Percentiles rank a stretch among this genome's conserved stretches.
Conservation (phyloP, 495 filamentous ascomycete species). For the Penicillium pulvis region DNA sequence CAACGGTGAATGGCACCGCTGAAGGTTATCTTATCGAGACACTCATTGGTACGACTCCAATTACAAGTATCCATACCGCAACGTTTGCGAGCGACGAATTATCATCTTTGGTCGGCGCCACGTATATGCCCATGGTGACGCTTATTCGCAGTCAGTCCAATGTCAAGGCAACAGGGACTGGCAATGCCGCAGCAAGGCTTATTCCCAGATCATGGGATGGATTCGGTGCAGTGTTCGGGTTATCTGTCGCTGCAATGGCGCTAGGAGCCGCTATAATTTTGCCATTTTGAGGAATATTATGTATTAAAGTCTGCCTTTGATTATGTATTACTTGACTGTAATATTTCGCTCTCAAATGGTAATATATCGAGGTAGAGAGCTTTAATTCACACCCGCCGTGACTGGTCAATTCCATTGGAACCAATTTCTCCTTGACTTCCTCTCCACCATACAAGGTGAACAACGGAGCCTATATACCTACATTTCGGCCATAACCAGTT, state of each 20-base stretch:
- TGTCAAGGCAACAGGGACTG: background rate
- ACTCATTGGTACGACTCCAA: background rate
- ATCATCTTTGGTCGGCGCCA: background rate
- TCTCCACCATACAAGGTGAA: too few relatives aligned
- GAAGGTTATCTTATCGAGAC: background rate
- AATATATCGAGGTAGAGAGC: too few relatives aligned
- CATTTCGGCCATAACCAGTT: too few relatives aligned
- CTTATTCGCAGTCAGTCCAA: background rate
- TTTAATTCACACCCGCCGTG: too few relatives aligned
- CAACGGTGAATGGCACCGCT: background rate
- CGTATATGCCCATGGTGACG: background rate
- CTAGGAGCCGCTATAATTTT: background rate
- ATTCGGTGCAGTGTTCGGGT: background rate
- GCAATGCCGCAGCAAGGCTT: background rate
- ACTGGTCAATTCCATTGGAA: too few relatives aligned
- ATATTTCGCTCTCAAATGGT: too few relatives aligned
- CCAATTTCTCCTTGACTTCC: too few relatives aligned
- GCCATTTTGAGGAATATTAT: background rate
- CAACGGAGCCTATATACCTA: too few relatives aligned
- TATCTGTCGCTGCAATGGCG: background rate
- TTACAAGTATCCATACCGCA: background rate
- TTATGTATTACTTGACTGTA: too few relatives aligned
- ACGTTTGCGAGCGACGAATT: background rate
- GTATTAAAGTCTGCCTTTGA: too few relatives aligned
- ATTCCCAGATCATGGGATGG: background rate